Base-by-base conservation (phyloP, 106 monocot genomes). In the Acorus calamus region DNA sequence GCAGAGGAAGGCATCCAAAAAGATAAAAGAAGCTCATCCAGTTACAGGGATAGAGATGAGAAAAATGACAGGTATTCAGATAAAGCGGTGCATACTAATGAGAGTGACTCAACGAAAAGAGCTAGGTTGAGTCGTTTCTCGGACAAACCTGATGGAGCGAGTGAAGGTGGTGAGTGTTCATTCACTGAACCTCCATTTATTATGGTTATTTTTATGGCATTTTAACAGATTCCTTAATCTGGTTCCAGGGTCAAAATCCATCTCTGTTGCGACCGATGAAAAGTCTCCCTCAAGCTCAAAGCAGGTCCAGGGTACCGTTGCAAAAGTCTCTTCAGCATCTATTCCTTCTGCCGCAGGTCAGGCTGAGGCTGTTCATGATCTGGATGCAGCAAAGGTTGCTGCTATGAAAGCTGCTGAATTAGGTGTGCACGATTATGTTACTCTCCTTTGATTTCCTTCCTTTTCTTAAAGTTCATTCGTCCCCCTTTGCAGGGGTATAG, bases 341-440 rank as follows among this genome's bases (percentile, higher is more conserved):
- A 7, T 14, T 14, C 53, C 52, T 56, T 66, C 77, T 56, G 52
- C 68, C 41, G 67, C 11, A 42, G 65, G 53, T 54, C 69, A 78
- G 58, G 64, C 28, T 69, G 89, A 73, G 52, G 53, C 42, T 77
- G 72, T 11, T 57, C 66, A 67, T 59, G 78, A 82, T 80, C 52
- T 87, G 66, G 64, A 79, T 85, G 82, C 87, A 11, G 94, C 94
- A 57, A 96, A 82, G 75, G 69, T 84, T 74, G 87, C 89, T 53
- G 89, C 94, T 62, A 82, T 96, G 84, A 87, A 83, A 77, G 94
- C 94, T 78, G 94, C 94, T 73, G 87, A 96, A 77, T 66, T 85
- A 80, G 94, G 90, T 90, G 52, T 2, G 66, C 44, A 28, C 28
- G 1, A 28, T 28, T 28, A 28, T 28, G 28, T 28, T 28, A 28